phyloP scores from a whole-genome alignment of 2,329 filamentous ascomycete genomes.

The Colletotrichum viniferum region DNA sequence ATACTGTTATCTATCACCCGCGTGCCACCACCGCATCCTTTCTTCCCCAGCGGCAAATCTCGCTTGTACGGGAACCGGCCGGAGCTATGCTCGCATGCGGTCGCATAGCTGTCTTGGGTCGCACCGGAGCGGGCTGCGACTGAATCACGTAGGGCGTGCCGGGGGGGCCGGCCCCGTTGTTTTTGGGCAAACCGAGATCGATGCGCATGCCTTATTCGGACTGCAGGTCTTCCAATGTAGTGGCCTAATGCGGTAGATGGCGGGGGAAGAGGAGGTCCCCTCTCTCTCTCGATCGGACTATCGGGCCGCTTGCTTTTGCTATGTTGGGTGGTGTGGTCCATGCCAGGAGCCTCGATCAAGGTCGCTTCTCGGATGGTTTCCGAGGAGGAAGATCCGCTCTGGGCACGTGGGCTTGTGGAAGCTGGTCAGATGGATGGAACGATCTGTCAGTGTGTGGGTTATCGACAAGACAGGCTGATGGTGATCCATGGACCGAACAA shows the following conservation, averaged over 20 bases:
- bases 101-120: not conserved
- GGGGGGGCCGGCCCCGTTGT: not conserved
- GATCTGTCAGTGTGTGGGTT: not conserved
- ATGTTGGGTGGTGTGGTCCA: not conserved
- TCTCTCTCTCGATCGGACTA: not conserved
- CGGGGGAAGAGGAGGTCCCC: no score
- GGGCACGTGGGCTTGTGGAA: not conserved
- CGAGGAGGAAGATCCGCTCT: not conserved
- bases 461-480: not conserved
- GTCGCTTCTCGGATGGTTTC: not conserved
- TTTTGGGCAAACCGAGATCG: not conserved
- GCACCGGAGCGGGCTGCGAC: not conserved
- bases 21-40: not conserved
- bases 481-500: not conserved
- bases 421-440: not conserved
- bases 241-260: not conserved
- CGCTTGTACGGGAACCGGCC: not conserved
- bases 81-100: not conserved
- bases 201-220: not conserved
- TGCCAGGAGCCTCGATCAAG: rapidly evolving
- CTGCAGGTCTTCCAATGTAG: not conserved
- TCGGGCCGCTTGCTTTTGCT: not conserved
- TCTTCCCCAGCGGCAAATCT: not conserved
- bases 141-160: not conserved
- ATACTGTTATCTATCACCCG: not conserved